Evolutionary conservation across 148 eudicot species (phyloP).

Genomic region (Rhododendron henanense): DNA sequence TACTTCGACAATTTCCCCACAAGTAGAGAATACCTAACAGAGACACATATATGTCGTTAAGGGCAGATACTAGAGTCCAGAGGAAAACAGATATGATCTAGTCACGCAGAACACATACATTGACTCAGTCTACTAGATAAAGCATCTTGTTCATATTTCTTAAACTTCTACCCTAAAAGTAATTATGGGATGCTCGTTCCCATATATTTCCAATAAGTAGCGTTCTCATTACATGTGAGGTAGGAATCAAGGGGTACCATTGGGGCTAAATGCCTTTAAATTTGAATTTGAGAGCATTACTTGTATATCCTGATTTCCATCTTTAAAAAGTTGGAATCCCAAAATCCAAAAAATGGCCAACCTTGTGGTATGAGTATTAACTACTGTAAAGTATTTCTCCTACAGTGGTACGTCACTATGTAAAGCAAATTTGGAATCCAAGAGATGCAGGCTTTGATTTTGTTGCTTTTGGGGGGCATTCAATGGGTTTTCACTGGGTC

Average conservation of each 20-base stretch:
- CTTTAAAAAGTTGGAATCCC: background rate
- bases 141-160: background rate
- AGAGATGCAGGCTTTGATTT: background rate
- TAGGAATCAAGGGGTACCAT: background rate
- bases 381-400: background rate
- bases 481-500: background rate
- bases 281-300: background rate
- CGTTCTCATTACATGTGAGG: background rate
- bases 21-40: slow-evolving; percentile 53
- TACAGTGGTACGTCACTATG: background rate
- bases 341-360: background rate
- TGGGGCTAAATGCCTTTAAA: background rate
- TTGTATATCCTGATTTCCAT: background rate
- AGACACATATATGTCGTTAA: background rate
- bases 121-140: background rate
- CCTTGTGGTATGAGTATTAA: background rate
- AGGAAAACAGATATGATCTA: background rate
- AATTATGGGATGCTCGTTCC: background rate
- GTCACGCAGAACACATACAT: background rate
- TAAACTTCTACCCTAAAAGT: background rate
- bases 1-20: slow-evolving; percentile 52
- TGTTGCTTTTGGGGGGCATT: background rate
- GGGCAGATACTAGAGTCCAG: background rate
- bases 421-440: background rate
- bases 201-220: background rate